Evolutionary conservation across 1,284 basidiomycete species (phyloP).

Genomic region (Omphalotus olearius): DNA sequence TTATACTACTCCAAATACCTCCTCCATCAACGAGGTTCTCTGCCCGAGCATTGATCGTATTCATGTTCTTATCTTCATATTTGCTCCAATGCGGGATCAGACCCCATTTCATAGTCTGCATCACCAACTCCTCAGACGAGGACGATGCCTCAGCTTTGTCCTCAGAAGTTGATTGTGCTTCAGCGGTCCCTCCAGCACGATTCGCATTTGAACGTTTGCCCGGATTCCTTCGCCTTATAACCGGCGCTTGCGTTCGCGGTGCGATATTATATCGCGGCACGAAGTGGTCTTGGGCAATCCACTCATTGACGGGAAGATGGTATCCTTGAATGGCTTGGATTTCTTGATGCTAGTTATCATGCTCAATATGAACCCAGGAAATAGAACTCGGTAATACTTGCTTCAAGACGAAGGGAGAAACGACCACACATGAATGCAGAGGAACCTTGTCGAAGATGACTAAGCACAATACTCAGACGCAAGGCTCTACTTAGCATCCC

Average conservation of each 20-base stretch:
- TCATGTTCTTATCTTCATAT: constrained; percentile 62
- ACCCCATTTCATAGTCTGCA: constrained; percentile 81
- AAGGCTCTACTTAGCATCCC: too few species aligned
- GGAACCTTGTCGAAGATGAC: not conserved
- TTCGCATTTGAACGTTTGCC: constrained; percentile 12
- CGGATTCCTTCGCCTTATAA: constrained; percentile 44
- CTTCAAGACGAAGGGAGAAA: constrained; percentile 16
- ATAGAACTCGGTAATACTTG: constrained; percentile 6
- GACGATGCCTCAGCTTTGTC: constrained; percentile 1
- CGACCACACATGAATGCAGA: constrained; percentile 20
- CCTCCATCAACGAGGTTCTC: constrained; percentile 75
- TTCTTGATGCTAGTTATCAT: constrained; percentile 28
- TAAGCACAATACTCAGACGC: too few species aligned
- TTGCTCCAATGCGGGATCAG: constrained; percentile 85
- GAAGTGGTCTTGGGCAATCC: constrained; percentile 61
- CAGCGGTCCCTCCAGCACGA: constrained; percentile 1
- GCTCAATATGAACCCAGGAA: not conserved
- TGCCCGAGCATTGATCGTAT: constrained; percentile 86
- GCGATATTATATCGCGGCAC: constrained; percentile 66
- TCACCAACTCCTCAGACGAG: constrained; percentile 1
- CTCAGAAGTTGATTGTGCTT: constrained; percentile 8
- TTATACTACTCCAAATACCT: constrained; percentile 81
- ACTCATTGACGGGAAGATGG: constrained; percentile 44
- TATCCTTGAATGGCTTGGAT: constrained; percentile 40
- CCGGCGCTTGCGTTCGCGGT: constrained; percentile 64